phyloP scores from a whole-genome alignment of 306 rosid species.

The Astragalus glycyphyllos region DNA sequence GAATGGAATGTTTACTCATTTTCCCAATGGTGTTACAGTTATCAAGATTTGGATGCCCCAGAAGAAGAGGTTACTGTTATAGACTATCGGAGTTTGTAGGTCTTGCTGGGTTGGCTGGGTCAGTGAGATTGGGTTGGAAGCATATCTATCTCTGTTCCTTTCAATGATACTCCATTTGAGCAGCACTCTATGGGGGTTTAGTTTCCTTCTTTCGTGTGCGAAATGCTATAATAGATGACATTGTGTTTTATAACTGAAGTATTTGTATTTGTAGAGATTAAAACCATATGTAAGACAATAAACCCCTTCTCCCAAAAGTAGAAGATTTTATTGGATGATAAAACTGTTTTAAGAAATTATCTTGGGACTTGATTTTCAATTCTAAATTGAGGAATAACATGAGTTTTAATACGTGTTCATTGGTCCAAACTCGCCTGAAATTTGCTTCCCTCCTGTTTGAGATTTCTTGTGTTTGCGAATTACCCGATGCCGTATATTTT shows the following conservation, averaged over 20 bases:
- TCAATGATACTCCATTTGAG: constrained; percentile 10
- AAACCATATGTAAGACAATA: background rate
- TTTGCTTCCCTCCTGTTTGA: too few relatives aligned
- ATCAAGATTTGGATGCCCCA: constrained; percentile 96
- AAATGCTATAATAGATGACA: constrained; percentile 10
- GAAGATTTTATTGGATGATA: constrained; percentile 9
- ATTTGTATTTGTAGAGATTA: background rate
- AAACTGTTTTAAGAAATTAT: constrained; percentile 1
- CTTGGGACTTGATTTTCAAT: background rate
- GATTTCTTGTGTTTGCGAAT: background rate
- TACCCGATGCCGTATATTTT: too few relatives aligned
- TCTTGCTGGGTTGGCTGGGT: constrained; percentile 30
- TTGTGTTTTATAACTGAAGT: background rate
- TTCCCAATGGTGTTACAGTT: constrained; percentile 61
- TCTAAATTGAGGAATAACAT: too few relatives aligned
- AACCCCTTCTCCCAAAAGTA: background rate
- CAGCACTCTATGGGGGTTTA: background rate
- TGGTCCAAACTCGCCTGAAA: too few relatives aligned
- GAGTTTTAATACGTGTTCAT: too few relatives aligned
- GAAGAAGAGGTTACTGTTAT: constrained; percentile 98
- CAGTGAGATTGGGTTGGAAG: constrained; percentile 17
- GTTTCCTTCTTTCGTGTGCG: constrained; percentile 12
- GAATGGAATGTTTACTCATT: constrained; percentile 1
- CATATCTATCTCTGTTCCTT: constrained; percentile 21
- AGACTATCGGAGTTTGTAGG: constrained; percentile 89